Conservation (phyloP, 2,329 filamentous ascomycete species). For the Colletotrichum tamarilloi region DNA sequence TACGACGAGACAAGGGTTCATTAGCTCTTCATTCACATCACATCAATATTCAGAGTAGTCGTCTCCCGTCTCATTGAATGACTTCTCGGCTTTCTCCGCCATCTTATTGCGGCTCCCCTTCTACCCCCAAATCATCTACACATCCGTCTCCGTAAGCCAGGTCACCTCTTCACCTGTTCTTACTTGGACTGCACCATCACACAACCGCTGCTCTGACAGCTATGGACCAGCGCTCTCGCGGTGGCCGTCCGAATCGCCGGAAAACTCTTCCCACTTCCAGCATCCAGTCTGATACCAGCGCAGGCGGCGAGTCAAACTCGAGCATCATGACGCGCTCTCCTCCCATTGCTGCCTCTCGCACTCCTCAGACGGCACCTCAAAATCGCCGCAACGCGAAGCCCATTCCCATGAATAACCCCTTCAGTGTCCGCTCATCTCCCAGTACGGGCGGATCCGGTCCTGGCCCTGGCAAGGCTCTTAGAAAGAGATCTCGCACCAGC, state of each 20-base stretch:
- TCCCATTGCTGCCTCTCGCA: constrained; percentile 22
- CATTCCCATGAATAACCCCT: constrained; percentile 23
- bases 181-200: neutral
- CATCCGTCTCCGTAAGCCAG: constrained; percentile 1
- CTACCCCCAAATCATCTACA: constrained; percentile 1
- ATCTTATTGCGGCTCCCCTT: neutral
- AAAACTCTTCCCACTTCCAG: constrained; percentile 29
- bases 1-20: neutral
- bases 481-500: constrained; percentile 31
- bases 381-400: constrained; percentile 30
- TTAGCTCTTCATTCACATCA: neutral
- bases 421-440: constrained; percentile 24
- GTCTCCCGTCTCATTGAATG: constrained; percentile 15
- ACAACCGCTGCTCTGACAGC: neutral
- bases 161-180: neutral
- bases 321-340: constrained; percentile 35
- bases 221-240: constrained; percentile 31
- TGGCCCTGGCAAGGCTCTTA: constrained; percentile 23
- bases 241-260: constrained; percentile 25
- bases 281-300: constrained; percentile 32
- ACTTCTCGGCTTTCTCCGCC: constrained; percentile 1
- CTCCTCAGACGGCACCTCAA: constrained; percentile 36
- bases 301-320: constrained; percentile 19
- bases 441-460: constrained; percentile 6
- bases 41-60: constrained; percentile 5